Conservation (phyloP, 805 yeast species). For the Cephaloascus fragrans region DNA sequence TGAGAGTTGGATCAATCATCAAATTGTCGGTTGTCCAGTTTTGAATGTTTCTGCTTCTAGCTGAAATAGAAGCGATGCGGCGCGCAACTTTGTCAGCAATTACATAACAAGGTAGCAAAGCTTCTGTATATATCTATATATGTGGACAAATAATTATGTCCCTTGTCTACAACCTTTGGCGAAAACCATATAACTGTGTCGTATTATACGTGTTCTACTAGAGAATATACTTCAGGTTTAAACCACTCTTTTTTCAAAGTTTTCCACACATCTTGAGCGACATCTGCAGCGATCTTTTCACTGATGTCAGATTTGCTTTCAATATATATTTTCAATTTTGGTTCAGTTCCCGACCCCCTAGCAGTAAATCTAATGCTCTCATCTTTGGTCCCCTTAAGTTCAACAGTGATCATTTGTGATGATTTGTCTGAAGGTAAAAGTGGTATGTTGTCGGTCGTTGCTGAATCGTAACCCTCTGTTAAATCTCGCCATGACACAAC, state of each 20-base stretch:
- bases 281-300: conserved; percentile 33
- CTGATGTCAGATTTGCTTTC: conserved; percentile 50
- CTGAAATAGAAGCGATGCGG: too few species aligned
- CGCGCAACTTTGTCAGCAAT: too few species aligned
- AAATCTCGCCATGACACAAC: conserved; percentile 74
- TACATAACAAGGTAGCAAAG: too few species aligned
- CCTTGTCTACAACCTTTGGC: too few species aligned
- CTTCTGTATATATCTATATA: too few species aligned
- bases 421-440: conserved; percentile 56
- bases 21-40: too few species aligned
- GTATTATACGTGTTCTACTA: conserved; percentile 20
- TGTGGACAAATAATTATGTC: too few species aligned
- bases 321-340: conserved; percentile 83
- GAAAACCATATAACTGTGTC: too few species aligned
- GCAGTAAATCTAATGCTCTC: conserved; percentile 64
- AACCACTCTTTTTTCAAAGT: conserved; percentile 56
- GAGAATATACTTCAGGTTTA: conserved; percentile 36
- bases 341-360: conserved; percentile 96
- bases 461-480: conserved; percentile 72
- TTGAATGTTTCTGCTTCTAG: too few species aligned
- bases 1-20: too few species aligned
- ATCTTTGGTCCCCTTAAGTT: conserved; percentile 1
- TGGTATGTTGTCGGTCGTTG: conserved; percentile 49
- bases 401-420: conserved; percentile 78
- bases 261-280: conserved; percentile 65